These are phyloP conservation scores for Cokeromyces recurvatus DNA, from an alignment of 371 early-diverging fungal species.

Conservation along the genomic window DNA sequence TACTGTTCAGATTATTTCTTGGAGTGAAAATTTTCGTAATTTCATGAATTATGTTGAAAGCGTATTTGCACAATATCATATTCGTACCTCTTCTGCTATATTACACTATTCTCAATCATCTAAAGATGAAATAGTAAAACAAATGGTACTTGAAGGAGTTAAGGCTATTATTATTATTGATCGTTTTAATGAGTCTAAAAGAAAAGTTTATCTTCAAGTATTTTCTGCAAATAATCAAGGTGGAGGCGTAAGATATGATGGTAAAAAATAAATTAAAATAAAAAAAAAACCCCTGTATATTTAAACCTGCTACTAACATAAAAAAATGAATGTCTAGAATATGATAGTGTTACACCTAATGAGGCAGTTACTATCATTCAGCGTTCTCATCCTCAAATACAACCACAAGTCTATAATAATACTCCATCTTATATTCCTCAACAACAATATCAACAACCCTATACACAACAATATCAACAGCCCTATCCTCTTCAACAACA, in stretches of 20 bases:
- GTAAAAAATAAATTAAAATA: too few relatives aligned
- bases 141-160: slow-evolving; percentile 25
- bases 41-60: slow-evolving; percentile 10
- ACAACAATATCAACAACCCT: neutral
- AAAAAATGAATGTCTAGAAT: too few relatives aligned
- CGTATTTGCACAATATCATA: slow-evolving; percentile 7
- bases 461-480: neutral
- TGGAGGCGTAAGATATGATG: slow-evolving; percentile 21
- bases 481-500: neutral
- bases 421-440: neutral
- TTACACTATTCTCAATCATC: slow-evolving; percentile 6
- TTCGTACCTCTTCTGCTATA: slow-evolving; percentile 10
- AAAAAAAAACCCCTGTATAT: too few relatives aligned
- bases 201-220: slow-evolving; percentile 20
- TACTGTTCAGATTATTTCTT: slow-evolving; percentile 18
- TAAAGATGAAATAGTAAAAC: slow-evolving; percentile 12
- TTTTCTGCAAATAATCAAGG: slow-evolving; percentile 14
- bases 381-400: slow-evolving; percentile 2
- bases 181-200: slow-evolving; percentile 4
- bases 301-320: neutral
- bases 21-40: slow-evolving; percentile 7
- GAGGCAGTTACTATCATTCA: slow-evolving; percentile 20
- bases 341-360: slow-evolving; percentile 19
- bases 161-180: slow-evolving; percentile 22
- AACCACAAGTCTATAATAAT: neutral